Percentiles rank a stretch among this genome's conserved stretches.
phyloP scores from a whole-genome alignment of 306 rosid genomes.

The Astragalus glycyphyllos region DNA sequence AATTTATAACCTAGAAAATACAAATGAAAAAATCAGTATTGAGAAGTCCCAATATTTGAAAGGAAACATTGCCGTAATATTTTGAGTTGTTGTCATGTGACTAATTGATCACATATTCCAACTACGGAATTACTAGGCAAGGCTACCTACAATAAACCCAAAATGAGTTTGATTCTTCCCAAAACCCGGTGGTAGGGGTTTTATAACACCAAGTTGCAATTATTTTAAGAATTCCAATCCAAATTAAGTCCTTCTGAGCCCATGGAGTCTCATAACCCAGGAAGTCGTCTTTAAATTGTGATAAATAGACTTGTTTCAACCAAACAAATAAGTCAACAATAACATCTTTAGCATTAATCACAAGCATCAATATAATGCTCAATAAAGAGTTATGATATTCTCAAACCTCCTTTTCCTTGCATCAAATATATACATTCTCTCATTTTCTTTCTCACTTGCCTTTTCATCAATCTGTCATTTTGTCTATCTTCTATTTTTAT shows the following conservation, averaged over 20 bases:
- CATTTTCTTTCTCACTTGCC: background rate
- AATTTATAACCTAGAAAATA: slow-evolving; percentile 14
- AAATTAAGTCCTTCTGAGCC: slow-evolving; percentile 13
- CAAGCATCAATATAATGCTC: slow-evolving; percentile 3
- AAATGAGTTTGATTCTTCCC: background rate
- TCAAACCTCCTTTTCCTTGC: slow-evolving; percentile 13
- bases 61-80: background rate
- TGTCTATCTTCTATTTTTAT: slow-evolving; percentile 1
- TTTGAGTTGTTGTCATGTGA: slow-evolving; percentile 5
- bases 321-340: slow-evolving; percentile 23
- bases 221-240: background rate
- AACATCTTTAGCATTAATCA: too few relatives aligned
- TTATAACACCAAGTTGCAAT: slow-evolving; percentile 5
- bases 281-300: slow-evolving; percentile 11
- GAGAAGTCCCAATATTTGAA: slow-evolving; percentile 19
- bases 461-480: slow-evolving; percentile 2
- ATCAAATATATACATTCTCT: slow-evolving; percentile 1
- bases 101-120: background rate
- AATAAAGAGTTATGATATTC: background rate
- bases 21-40: slow-evolving; percentile 3
- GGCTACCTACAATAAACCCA: background rate
- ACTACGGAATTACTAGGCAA: background rate
- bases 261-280: slow-evolving; percentile 9
- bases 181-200: background rate
- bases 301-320: slow-evolving; percentile 32